Base-by-base conservation (phyloP, 1,284 basidiomycete species). In the Apiotrichum sp. region DNA sequence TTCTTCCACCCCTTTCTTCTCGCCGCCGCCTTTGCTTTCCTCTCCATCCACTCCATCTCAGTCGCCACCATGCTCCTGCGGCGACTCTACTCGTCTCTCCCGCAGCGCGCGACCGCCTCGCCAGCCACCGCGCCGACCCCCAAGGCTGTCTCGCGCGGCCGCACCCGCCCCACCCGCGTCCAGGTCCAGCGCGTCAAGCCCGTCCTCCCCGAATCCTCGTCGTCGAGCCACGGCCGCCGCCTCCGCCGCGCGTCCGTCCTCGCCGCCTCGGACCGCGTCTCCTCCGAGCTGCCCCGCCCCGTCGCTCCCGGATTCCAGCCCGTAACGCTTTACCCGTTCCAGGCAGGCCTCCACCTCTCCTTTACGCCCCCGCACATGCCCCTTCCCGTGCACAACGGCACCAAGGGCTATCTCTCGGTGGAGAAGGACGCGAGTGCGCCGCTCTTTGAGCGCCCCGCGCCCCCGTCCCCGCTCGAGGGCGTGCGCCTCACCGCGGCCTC, bases 291-390 rank as follows among this genome's bases (percentile, higher is more conserved):
- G n/a, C 48, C 44, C n/a, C 47, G 33, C 35, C 33, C 45, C 32
- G 16, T 38, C 22, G 29, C 43, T 34, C 45, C 47, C 50, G 34
- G 46, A 22, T 48, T 53, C 48, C 22, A 48, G 47, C 58, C 58
- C n/a, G 52, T 59, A 11, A 31, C 31, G 9, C 59, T 61, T 3
- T 56, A 54, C 49, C 59, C 59, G 14, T 49, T 50, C 52, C 59
- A 61, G 54, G 56, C 59, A 14, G 58, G 53, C 8, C 47, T 72
- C 9, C 68, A 70, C 58, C 52, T 65, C 13, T 57, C 65, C 10
- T 66, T 72, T 49, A 70, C 64, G 6, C 66, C 67, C 11, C 43
- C 62, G 14, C 62, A 67, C 53, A 60, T 69, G 51, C 70, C 70
- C 14, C 60, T 72, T 11, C 68, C 69, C 29, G 58, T 70, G 9